A percentile compares a stretch with the other conserved stretches of the same genome.
phyloP scores from a whole-genome alignment of 108 stramenopile genomes.

The Cylindrotheca closterium region DNA sequence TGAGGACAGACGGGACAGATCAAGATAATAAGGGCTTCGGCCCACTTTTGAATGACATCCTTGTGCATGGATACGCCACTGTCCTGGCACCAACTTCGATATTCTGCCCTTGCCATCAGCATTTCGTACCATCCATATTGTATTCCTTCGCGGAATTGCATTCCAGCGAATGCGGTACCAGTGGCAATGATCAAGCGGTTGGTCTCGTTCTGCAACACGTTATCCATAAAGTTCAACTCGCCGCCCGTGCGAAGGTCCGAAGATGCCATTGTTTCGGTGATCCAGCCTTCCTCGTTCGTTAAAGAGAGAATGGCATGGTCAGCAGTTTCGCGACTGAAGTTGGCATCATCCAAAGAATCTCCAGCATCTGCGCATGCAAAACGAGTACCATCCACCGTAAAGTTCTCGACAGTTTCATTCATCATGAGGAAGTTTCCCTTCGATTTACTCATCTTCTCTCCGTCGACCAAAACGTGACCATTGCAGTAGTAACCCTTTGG shows the following conservation, averaged over 20 bases:
- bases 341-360: conserved; percentile 97
- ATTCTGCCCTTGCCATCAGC: conserved; percentile 87
- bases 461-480: conserved; percentile 94
- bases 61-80: conserved; percentile 86
- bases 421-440: conserved; percentile 98
- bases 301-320: conserved; percentile 90
- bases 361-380: conserved; percentile 97
- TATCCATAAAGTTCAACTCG: conserved; percentile 81
- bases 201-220: conserved; percentile 90
- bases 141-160: conserved; percentile 92
- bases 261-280: conserved; percentile 62
- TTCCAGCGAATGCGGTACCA: conserved; percentile 58
- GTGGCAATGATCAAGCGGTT: conserved; percentile 75
- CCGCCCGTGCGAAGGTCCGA: conserved; percentile 55
- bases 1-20: conserved; percentile 94
- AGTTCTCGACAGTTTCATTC: conserved; percentile 86
- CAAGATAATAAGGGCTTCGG: conserved; percentile 64
- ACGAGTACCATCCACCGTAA: conserved; percentile 87
- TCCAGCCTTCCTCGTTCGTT: conserved; percentile 85
- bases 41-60: conserved; percentile 72
- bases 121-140: conserved; percentile 93
- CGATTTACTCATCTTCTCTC: conserved; percentile 97
- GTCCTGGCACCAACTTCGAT: conserved; percentile 90
- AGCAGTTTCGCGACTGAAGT: conserved; percentile 92
- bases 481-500: conserved; percentile 95